Conservation (phyloP, 805 yeast genomes). For the Scheffersomyces spartinae region DNA sequence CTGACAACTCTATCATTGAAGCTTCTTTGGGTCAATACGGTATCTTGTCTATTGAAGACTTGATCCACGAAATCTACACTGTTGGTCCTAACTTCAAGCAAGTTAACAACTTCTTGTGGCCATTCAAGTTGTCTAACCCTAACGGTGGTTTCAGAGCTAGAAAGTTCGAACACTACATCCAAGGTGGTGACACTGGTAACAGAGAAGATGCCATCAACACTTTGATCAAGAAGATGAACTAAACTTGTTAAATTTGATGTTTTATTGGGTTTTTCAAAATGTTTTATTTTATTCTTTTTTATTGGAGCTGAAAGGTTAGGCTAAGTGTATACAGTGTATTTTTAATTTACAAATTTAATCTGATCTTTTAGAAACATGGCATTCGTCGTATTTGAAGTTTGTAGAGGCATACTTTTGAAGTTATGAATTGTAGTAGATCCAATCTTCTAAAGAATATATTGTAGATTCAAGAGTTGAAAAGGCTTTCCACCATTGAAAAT, state of each 20-base stretch:
- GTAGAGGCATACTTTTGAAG: too few relatives aligned
- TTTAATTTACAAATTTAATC: too few relatives aligned
- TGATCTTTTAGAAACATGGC: too few relatives aligned
- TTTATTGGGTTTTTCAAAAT: too few relatives aligned
- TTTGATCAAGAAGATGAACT: constrained; percentile 89
- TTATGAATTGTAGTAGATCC: too few relatives aligned
- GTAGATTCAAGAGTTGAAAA: too few relatives aligned
- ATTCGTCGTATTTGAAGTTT: too few relatives aligned
- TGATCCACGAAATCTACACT: constrained; percentile 91
- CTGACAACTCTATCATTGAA: constrained; percentile 84
- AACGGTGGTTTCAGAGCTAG: constrained; percentile 97
- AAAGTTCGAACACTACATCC: constrained; percentile 94
- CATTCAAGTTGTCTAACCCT: constrained; percentile 95
- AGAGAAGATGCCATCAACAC: constrained; percentile 93
- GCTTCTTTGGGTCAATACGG: constrained; percentile 86
- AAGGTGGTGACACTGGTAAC: constrained; percentile 98
- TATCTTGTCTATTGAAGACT: constrained; percentile 82
- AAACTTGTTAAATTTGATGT: constrained; percentile 18
- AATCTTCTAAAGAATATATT: too few relatives aligned
- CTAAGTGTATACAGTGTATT: too few relatives aligned
- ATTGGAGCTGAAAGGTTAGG: too few relatives aligned
- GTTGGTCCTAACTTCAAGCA: constrained; percentile 99
- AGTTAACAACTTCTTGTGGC: constrained; percentile 97
- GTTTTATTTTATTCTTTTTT: too few relatives aligned
- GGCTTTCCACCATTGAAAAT: too few relatives aligned